A percentile compares a stretch with the other conserved stretches of the same genome.
These are phyloP conservation scores for Rhizodiscina lignyota DNA, from an alignment of 495 filamentous ascomycete genomes.

Conservation along the genomic window DNA sequence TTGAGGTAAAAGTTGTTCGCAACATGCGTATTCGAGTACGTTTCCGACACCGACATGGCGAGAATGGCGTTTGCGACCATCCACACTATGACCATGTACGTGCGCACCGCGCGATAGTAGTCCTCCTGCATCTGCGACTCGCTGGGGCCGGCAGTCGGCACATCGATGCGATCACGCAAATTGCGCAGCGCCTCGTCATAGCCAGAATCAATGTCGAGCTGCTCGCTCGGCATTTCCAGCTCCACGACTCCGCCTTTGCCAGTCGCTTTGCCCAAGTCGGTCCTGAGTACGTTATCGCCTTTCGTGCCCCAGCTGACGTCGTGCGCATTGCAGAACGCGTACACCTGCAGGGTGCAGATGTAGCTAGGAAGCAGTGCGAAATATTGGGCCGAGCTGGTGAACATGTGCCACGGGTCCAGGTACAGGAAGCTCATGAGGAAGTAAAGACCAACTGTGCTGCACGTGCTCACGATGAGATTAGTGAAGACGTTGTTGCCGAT, in stretches of 20 bases:
- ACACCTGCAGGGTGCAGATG: conserved; percentile 94
- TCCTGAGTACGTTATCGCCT: conserved; percentile 86
- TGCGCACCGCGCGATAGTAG: conserved; percentile 94
- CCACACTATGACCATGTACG: conserved; percentile 98
- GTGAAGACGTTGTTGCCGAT: conserved; percentile 81
- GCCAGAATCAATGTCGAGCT: conserved; percentile 93
- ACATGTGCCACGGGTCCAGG: conserved; percentile 98
- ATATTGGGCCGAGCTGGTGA: conserved; percentile 86
- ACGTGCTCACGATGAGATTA: conserved; percentile 81
- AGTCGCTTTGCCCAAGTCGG: conserved; percentile 73
- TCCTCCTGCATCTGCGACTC: conserved; percentile 88
- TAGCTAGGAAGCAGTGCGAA: conserved; percentile 82
- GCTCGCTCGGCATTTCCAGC: conserved; percentile 92
- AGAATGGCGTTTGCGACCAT: conserved; percentile 83
- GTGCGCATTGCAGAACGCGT: conserved; percentile 99
- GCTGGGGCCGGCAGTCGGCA: conserved; percentile 37
- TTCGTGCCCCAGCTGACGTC: conserved; percentile 99
- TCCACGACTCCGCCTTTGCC: conserved; percentile 56
- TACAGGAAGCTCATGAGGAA: conserved; percentile 94
- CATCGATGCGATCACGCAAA: conserved; percentile 81
- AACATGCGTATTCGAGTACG: conserved; percentile 53
- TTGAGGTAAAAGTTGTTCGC: conserved; percentile 77
- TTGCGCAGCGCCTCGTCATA: conserved; percentile 97
- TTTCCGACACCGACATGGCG: conserved; percentile 85
- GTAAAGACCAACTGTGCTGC: conserved; percentile 83